Conservation (phyloP, 345 rosid species). For the Carallia brachiata region DNA sequence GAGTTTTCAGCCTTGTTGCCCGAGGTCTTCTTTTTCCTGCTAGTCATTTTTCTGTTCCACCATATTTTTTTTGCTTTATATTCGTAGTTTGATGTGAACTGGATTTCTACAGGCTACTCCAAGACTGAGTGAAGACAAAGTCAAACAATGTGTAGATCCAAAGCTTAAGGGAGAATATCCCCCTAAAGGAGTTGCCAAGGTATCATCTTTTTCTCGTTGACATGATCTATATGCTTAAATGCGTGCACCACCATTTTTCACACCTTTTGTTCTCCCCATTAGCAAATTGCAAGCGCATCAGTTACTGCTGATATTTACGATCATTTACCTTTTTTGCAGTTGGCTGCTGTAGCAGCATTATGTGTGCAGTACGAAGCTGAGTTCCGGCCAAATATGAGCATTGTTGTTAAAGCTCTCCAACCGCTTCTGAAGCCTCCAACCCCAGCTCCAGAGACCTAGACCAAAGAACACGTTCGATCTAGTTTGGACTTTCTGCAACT, state of each 20-base stretch:
- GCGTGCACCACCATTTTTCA: background rate
- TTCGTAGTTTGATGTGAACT: background rate
- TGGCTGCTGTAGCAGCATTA: slow-evolving; percentile 97
- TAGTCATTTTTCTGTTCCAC: background rate
- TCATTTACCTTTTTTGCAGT: slow-evolving; percentile 33
- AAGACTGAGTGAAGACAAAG: slow-evolving; percentile 96
- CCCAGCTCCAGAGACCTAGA: slow-evolving; percentile 12
- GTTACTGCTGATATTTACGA: background rate
- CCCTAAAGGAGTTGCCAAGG: slow-evolving; percentile 96
- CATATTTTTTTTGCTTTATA: background rate
- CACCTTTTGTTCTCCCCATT: background rate
- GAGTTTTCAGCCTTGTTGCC: slow-evolving; percentile 16
- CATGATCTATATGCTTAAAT: background rate
- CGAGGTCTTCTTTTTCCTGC: background rate
- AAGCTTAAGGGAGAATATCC: slow-evolving; percentile 92
- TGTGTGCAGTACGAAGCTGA: slow-evolving; percentile 98
- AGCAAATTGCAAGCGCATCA: background rate
- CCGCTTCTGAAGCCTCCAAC: slow-evolving; percentile 61
- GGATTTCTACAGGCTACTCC: slow-evolving; percentile 70
- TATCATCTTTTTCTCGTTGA: background rate
- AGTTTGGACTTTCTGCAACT: slow-evolving; percentile 21
- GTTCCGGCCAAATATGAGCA: slow-evolving; percentile 96
- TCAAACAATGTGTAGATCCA: slow-evolving; percentile 97
- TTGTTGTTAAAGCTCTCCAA: slow-evolving; percentile 94
- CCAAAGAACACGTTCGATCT: background rate